Evolutionary conservation across 2,329 filamentous ascomycete genomes (phyloP).

Genomic region (Torrubiellomyces zombiae): DNA sequence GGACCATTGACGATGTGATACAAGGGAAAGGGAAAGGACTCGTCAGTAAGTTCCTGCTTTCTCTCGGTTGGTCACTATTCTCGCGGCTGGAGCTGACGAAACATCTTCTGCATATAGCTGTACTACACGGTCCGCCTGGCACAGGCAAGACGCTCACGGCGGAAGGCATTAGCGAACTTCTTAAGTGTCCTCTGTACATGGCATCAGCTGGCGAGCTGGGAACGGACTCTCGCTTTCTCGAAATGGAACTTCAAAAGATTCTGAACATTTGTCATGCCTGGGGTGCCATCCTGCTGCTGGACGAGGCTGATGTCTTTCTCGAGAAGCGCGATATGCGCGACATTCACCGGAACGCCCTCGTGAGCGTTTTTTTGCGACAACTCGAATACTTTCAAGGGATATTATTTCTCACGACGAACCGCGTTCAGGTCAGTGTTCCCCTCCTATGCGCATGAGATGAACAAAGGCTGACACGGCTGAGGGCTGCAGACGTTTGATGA

Average conservation of each 20-base stretch:
- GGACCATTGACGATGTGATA: conserved; percentile 70
- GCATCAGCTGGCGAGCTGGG: conserved; percentile 70
- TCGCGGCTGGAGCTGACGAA: too few relatives aligned
- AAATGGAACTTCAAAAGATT: conserved; percentile 65
- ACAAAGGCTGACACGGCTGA: conserved; percentile 2
- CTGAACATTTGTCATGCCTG: conserved; percentile 74
- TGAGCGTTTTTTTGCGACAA: conserved; percentile 72
- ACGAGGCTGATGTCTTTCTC: conserved; percentile 74
- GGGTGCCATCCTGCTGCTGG: conserved; percentile 71
- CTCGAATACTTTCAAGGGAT: conserved; percentile 90
- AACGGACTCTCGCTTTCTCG: conserved; percentile 57
- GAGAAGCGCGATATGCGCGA: conserved; percentile 72
- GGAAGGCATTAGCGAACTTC: conserved; percentile 69
- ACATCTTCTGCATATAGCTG: conserved; percentile 21
- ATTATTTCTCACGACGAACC: conserved; percentile 76
- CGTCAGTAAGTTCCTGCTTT: conserved; percentile 41
- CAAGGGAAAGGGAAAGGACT: conserved; percentile 77
- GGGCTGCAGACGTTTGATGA: conserved; percentile 70
- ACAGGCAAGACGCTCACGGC: conserved; percentile 82
- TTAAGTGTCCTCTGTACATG: conserved; percentile 70
- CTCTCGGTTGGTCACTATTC: too few relatives aligned
- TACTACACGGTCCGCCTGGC: conserved; percentile 72
- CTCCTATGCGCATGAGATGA: not conserved
- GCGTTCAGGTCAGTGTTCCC: conserved; percentile 40
- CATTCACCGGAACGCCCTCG: conserved; percentile 69